These are phyloP conservation scores for Candida bentonensis DNA, from an alignment of 805 yeast genomes.

Conservation along the genomic window DNA sequence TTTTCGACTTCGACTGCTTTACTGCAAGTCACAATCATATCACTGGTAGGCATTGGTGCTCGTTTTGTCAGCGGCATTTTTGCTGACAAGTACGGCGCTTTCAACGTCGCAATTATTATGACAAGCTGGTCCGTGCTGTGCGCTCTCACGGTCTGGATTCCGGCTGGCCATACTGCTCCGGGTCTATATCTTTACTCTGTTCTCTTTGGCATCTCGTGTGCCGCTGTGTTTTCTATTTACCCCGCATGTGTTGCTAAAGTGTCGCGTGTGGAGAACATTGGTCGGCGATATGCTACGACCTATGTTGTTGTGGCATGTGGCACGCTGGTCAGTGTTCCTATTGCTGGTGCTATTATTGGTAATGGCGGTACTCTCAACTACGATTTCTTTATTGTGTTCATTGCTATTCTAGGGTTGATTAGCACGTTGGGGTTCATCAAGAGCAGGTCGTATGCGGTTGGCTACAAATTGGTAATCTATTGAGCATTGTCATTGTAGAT, in stretches of 20 bases:
- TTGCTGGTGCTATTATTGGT: constrained; percentile 33
- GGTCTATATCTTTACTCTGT: constrained; percentile 26
- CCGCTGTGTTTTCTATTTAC: constrained; percentile 37
- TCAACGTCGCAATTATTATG: constrained; percentile 34
- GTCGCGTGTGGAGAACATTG: constrained; percentile 39
- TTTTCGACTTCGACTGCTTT: not conserved
- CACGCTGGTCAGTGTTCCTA: constrained; percentile 36
- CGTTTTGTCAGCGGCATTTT: constrained; percentile 31
- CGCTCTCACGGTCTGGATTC: constrained; percentile 29
- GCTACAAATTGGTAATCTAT: constrained; percentile 10
- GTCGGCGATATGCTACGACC: constrained; percentile 41
- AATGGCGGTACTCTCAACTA: constrained; percentile 11
- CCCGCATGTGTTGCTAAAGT: constrained; percentile 50
- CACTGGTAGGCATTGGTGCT: constrained; percentile 25
- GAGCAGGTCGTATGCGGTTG: constrained; percentile 16
- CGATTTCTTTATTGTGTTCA: constrained; percentile 19
- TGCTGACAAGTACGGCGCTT: constrained; percentile 36
- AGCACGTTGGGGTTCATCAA: constrained; percentile 14
- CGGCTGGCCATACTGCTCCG: constrained; percentile 24
- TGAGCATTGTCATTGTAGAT: no score
- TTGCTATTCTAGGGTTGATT: constrained; percentile 17
- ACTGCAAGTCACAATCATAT: not conserved
- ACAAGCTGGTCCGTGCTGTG: constrained; percentile 20
- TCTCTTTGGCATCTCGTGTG: constrained; percentile 35
- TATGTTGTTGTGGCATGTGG: constrained; percentile 44